Evolutionary conservation across 805 yeast species (phyloP).

Genomic region (Starmerella riodocensis): DNA sequence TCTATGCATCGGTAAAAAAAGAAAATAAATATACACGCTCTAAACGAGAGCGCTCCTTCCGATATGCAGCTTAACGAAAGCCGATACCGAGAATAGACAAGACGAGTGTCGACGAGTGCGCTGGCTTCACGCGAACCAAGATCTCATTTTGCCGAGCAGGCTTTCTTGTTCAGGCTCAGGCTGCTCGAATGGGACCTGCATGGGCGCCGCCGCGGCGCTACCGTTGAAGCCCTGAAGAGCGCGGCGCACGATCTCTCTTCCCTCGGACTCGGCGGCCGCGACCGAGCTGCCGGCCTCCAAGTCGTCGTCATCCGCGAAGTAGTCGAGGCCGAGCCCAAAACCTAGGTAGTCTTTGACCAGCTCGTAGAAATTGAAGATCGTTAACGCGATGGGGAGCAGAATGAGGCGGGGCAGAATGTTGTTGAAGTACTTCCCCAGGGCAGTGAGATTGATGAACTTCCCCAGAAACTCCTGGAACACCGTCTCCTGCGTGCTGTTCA

Average conservation of each 20-base stretch:
- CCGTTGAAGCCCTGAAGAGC: conserved; percentile 21
- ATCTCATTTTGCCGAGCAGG: background rate
- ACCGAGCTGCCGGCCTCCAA: conserved; percentile 13
- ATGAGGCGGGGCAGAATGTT: conserved; percentile 65
- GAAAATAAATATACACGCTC: no score
- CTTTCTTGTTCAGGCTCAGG: background rate
- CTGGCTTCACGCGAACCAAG: background rate
- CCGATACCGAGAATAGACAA: no score
- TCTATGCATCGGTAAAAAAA: no score
- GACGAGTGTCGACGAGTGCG: background rate
- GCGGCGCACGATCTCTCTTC: conserved; percentile 26
- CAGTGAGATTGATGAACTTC: conserved; percentile 58
- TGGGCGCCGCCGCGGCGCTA: background rate
- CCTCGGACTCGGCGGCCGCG: conserved; percentile 24
- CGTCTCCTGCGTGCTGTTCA: conserved; percentile 40
- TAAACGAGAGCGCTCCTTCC: no score
- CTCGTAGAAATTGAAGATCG: conserved; percentile 56
- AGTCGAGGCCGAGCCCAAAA: conserved; percentile 29
- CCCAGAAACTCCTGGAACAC: conserved; percentile 66
- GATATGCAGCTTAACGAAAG: no score
- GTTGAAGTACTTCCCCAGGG: conserved; percentile 58
- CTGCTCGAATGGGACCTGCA: background rate
- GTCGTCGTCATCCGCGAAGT: conserved; percentile 24
- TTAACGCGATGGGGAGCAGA: conserved; percentile 52
- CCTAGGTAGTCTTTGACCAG: conserved; percentile 36